A percentile compares a stretch with the other conserved stretches of the same genome.
Conservation (phyloP, 2,329 filamentous ascomycete species). For the Plectosphaerella sp. region DNA sequence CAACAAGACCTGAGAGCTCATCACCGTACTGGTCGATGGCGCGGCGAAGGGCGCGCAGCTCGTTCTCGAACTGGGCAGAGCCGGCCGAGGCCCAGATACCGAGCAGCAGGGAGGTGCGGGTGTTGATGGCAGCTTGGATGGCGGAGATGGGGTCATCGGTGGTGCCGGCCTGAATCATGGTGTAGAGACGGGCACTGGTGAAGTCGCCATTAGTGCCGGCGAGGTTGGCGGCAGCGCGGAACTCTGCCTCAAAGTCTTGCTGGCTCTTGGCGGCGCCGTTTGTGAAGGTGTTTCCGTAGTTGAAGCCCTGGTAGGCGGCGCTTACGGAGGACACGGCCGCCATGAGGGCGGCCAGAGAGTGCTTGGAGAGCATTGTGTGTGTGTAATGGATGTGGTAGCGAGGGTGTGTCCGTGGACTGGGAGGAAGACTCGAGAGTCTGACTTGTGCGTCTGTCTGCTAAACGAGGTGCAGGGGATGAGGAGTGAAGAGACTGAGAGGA, state of each 20-base stretch:
- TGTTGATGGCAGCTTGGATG: constrained; percentile 78
- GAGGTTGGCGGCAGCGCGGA: constrained; percentile 60
- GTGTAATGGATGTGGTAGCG: too few species aligned
- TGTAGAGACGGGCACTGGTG: constrained; percentile 70
- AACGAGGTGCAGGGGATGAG: neutral
- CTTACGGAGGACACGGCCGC: constrained; percentile 26
- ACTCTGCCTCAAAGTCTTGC: constrained; percentile 65
- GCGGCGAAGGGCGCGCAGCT: constrained; percentile 65
- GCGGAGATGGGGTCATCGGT: constrained; percentile 62
- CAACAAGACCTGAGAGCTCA: constrained; percentile 61
- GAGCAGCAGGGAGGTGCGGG: constrained; percentile 73
- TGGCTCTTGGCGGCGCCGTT: constrained; percentile 56
- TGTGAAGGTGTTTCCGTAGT: constrained; percentile 63
- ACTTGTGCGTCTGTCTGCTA: too few species aligned
- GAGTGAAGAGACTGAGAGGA: neutral
- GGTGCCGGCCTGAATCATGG: constrained; percentile 68
- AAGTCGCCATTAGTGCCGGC: constrained; percentile 58
- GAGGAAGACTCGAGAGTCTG: too few species aligned
- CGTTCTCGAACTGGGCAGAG: constrained; percentile 59
- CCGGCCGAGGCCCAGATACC: constrained; percentile 79
- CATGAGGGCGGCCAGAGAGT: constrained; percentile 19
- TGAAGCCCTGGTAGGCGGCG: constrained; percentile 60
- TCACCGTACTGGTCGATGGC: constrained; percentile 67
- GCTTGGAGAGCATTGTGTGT: neutral
- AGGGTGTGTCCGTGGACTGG: too few species aligned